Percentiles rank a stretch among this genome's conserved stretches.
Evolutionary conservation across 495 filamentous ascomycete species (phyloP).

Genomic region (Xylaria sp.): DNA sequence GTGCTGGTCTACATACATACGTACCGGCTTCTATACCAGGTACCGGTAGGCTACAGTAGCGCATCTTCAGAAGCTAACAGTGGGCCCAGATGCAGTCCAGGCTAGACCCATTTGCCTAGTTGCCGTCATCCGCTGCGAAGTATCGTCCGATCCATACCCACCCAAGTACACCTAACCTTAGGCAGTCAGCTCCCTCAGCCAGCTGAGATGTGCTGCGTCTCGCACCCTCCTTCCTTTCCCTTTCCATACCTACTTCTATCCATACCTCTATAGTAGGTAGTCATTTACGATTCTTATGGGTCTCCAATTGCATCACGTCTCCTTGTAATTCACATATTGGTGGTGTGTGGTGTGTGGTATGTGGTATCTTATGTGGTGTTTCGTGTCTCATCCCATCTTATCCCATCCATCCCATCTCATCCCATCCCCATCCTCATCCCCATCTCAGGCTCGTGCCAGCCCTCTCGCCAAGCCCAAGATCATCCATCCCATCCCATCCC

Average conservation of each 20-base stretch:
- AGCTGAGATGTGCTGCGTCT: neutral
- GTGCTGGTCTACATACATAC: neutral
- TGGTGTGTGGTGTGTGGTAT: no score
- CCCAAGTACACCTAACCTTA: no score
- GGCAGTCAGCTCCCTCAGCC: conserved; percentile 11
- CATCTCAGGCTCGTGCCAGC: neutral
- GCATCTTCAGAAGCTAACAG: no score
- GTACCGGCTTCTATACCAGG: neutral
- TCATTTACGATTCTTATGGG: neutral
- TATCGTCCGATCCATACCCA: no score
- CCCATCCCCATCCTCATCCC: neutral
- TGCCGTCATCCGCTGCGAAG: no score
- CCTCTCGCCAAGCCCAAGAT: neutral
- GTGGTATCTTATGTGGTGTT: no score
- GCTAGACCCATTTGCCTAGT: no score
- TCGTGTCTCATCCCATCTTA: no score
- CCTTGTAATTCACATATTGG: neutral
- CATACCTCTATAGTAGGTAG: no score
- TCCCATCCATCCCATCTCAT: neutral
- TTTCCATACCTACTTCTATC: neutral
- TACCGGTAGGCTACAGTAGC: no score
- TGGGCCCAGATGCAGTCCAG: no score
- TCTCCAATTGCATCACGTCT: neutral
- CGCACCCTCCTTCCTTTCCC: conserved; percentile 4
- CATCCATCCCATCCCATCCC: no score